Evolutionary conservation across 176 grass and related monocot species (phyloP).

Genomic region (Lolium perenne): DNA sequence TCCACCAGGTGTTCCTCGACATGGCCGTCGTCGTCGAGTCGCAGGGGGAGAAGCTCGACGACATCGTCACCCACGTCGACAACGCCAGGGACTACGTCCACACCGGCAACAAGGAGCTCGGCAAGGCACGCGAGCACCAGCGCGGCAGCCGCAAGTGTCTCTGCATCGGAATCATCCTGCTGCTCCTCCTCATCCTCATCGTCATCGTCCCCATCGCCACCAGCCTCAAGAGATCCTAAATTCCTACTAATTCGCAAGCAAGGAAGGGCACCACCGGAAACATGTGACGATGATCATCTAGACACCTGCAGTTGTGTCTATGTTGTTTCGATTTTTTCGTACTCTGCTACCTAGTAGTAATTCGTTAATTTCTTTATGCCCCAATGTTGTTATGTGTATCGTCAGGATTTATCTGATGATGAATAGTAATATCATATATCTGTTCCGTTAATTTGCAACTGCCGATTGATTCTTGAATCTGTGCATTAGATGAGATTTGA

Average conservation of each 20-base stretch:
- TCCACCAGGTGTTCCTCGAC: conserved; percentile 93
- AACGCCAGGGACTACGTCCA: conserved; percentile 82
- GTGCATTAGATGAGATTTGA: conserved; percentile 25
- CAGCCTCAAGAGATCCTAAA: conserved; percentile 65
- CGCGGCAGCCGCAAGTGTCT: conserved; percentile 81
- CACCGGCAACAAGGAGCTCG: conserved; percentile 77
- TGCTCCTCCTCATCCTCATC: conserved; percentile 74
- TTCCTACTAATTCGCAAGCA: neutral
- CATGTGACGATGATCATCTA: conserved; percentile 32
- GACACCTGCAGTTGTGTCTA: conserved; percentile 56
- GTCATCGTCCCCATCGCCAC: conserved; percentile 77
- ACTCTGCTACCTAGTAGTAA: conserved; percentile 4
- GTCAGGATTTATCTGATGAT: conserved; percentile 55
- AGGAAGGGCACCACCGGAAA: neutral
- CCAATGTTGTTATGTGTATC: conserved; percentile 37
- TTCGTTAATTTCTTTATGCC: conserved; percentile 27
- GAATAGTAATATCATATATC: conserved; percentile 22
- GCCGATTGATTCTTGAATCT: neutral
- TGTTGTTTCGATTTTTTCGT: conserved; percentile 48
- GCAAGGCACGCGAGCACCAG: conserved; percentile 75
- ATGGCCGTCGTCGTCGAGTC: conserved; percentile 88
- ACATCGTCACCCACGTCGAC: conserved; percentile 77
- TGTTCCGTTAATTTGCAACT: conserved; percentile 29
- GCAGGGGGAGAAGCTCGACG: conserved; percentile 78
- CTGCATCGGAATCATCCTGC: conserved; percentile 81